These are phyloP conservation scores for Lentinula novae-zelandiae DNA, from an alignment of 1,284 basidiomycete species.

Conservation along the genomic window DNA sequence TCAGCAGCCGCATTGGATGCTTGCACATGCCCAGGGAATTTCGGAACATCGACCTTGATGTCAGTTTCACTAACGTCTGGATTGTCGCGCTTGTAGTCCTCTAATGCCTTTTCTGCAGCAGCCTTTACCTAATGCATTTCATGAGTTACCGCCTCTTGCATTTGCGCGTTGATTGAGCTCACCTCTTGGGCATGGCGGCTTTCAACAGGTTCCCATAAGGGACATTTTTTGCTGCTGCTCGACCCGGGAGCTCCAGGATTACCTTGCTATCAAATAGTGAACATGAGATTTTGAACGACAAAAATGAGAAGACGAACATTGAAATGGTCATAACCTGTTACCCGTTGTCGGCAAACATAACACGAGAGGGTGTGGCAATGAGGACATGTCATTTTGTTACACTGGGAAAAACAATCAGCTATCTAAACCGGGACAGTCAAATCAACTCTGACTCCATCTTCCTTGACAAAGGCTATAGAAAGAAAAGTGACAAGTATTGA, in stretches of 20 bases:
- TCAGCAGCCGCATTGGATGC: neutral
- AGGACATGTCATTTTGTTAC: conserved; percentile 76
- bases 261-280: conserved; percentile 12
- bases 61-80: conserved; percentile 54
- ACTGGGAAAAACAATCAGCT: conserved; percentile 35
- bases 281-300: conserved; percentile 5
- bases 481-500: neutral
- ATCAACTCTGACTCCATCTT: conserved; percentile 51
- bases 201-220: conserved; percentile 69
- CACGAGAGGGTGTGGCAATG: conserved; percentile 69
- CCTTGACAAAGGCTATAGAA: conserved; percentile 68
- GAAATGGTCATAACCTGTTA: conserved; percentile 80
- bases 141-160: neutral
- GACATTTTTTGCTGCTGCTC: conserved; percentile 46
- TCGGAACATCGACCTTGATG: conserved; percentile 54
- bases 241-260: conserved; percentile 17
- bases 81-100: conserved; percentile 50
- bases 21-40: conserved; percentile 20
- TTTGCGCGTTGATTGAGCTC: conserved; percentile 13
- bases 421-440: neutral
- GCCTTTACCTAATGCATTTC: conserved; percentile 50
- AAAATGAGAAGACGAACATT: conserved; percentile 33
- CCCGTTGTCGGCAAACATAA: conserved; percentile 71
- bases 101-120: conserved; percentile 63
- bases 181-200: conserved; percentile 65